Conservation (phyloP, 1,284 basidiomycete species). For the Ceratobasidium sp. region DNA sequence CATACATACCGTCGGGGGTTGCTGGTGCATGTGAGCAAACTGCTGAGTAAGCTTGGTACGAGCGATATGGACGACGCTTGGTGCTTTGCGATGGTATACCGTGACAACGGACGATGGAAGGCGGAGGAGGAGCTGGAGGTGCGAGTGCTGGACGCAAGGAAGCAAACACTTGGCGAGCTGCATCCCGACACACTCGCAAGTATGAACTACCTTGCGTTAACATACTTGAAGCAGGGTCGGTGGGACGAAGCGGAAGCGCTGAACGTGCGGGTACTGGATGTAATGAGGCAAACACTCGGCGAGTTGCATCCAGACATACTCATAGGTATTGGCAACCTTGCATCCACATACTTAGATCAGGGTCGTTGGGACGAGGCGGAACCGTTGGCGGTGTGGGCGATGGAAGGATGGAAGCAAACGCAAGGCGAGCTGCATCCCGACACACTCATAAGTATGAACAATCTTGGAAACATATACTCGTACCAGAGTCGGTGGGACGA, state of each 20-base stretch:
- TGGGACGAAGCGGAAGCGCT: conserved; percentile 23
- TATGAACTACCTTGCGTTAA: conserved; percentile 1
- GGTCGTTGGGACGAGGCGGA: neutral
- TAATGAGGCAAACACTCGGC: neutral
- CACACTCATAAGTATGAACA: neutral
- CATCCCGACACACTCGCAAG: conserved; percentile 17
- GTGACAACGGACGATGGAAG: neutral
- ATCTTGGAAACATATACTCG: no score
- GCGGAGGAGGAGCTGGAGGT: neutral
- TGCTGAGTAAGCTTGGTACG: neutral
- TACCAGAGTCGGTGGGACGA: no score
- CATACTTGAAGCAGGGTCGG: conserved; percentile 18
- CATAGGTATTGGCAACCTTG: no score
- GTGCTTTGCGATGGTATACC: neutral
- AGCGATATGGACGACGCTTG: neutral
- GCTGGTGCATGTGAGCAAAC: neutral
- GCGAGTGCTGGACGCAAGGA: neutral
- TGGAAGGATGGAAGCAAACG: neutral
- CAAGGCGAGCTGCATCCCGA: neutral
- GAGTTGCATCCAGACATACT: neutral
- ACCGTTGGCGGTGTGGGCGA: no score
- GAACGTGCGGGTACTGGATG: neutral
- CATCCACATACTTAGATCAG: neutral
- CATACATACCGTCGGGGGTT: neutral
- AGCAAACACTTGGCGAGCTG: neutral